These are phyloP conservation scores for Penicillium sp. DNA, from an alignment of 2,329 filamentous ascomycete species.

Conservation along the genomic window DNA sequence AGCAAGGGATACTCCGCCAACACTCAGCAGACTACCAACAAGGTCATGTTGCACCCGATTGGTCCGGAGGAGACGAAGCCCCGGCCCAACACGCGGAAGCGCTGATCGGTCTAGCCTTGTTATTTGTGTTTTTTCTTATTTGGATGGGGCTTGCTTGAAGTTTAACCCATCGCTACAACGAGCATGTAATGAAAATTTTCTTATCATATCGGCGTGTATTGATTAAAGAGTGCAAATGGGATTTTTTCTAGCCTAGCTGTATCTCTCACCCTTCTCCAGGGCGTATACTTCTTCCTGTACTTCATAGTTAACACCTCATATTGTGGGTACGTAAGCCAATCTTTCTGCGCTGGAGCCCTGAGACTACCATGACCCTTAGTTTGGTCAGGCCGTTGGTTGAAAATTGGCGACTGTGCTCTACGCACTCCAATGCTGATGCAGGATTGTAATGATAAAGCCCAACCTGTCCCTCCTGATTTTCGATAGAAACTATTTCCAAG, in stretches of 20 bases:
- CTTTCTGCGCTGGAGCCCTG: too few species aligned
- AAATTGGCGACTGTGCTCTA: too few species aligned
- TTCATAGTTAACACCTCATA: too few species aligned
- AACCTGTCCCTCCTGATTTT: too few species aligned
- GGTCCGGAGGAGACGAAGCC: constrained; percentile 65
- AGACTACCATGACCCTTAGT: too few species aligned
- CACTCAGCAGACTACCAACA: constrained; percentile 67
- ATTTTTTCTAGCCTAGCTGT: constrained; percentile 9
- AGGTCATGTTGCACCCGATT: constrained; percentile 83
- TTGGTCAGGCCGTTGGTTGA: too few species aligned
- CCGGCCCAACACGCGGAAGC: constrained; percentile 48
- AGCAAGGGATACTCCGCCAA: constrained; percentile 92
- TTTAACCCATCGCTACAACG: constrained; percentile 22
- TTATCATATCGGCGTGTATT: constrained; percentile 25
- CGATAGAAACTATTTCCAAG: too few species aligned
- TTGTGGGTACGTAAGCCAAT: too few species aligned
- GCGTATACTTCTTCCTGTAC: too few species aligned
- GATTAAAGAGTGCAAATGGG: constrained; percentile 20
- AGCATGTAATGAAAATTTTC: constrained; percentile 28
- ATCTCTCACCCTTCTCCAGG: too few species aligned
- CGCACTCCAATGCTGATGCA: too few species aligned
- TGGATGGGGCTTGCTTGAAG: constrained; percentile 4
- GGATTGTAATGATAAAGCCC: too few species aligned
- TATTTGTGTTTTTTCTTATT: background rate
- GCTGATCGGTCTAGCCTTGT: constrained; percentile 26